Percentiles rank a stretch among this genome's conserved stretches.
Evolutionary conservation across 345 rosid genomes (phyloP).

Genomic region (Pseudoturritis turrita): DNA sequence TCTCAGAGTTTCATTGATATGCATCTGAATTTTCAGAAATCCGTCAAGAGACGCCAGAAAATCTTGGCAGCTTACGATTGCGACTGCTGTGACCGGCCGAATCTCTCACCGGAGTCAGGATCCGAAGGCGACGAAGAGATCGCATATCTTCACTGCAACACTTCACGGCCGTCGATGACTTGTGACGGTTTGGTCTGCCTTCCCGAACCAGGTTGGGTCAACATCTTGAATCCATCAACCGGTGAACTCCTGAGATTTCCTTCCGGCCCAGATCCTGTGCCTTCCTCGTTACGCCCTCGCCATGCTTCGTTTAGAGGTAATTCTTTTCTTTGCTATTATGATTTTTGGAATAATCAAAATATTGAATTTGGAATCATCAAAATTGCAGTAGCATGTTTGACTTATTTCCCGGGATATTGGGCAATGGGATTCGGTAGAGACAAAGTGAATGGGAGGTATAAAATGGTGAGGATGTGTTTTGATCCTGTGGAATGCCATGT

Average conservation of each 20-base stretch:
- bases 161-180: background rate
- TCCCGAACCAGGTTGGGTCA: background rate
- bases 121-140: background rate
- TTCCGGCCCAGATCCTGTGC: background rate
- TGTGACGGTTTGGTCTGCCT: background rate
- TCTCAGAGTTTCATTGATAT: background rate
- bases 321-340: too few species aligned
- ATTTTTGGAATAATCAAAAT: too few species aligned
- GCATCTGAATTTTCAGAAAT: background rate
- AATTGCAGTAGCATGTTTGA: too few species aligned
- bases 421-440: constrained; percentile 9
- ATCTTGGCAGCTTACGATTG: background rate
- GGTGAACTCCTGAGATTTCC: background rate
- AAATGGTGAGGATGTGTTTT: background rate
- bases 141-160: background rate
- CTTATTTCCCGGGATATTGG: background rate
- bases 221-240: background rate
- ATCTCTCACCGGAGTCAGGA: background rate
- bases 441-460: background rate
- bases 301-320: too few species aligned
- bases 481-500: background rate
- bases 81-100: background rate
- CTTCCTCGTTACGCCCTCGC: background rate
- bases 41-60: background rate
- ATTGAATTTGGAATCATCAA: too few species aligned